Evolutionary conservation across 75 land plant species (phyloP).

Genomic region (Selaginella moellendorffii): DNA sequence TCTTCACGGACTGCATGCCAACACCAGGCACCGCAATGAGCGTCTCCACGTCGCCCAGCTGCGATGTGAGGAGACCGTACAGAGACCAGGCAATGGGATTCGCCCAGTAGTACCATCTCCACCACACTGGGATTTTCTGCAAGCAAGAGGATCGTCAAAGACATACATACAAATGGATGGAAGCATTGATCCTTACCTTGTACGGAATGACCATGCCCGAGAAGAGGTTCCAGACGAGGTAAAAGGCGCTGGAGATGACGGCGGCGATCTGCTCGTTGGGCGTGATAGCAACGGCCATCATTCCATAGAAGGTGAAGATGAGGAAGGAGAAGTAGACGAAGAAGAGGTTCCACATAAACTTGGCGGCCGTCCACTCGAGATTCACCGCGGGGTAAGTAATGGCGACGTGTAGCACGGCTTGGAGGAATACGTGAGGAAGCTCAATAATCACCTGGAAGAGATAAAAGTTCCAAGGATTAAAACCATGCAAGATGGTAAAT

Average conservation of each 20-base stretch:
- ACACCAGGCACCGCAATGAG: not conserved
- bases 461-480: too few relatives aligned
- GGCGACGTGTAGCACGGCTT: not conserved
- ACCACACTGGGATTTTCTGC: conserved; percentile 5
- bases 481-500: too few relatives aligned
- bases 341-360: conserved; percentile 3
- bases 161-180: not conserved
- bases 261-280: conserved; percentile 9
- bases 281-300: conserved; percentile 4
- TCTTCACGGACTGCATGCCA: not conserved
- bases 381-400: not conserved
- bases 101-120: conserved; percentile 11
- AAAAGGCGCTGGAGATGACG: conserved; percentile 1
- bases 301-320: conserved; percentile 8
- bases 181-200: not conserved
- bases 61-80: not conserved
- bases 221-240: conserved; percentile 1
- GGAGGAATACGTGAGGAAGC: not conserved
- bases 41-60: conserved; percentile 4
- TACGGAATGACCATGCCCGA: not conserved
- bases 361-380: conserved; percentile 1
- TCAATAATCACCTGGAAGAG: not conserved
- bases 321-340: conserved; percentile 1
- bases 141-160: not conserved
- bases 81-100: not conserved